These are phyloP conservation scores for Colletotrichum sublineola DNA, from an alignment of 2,329 filamentous ascomycete species.

Conservation along the genomic window DNA sequence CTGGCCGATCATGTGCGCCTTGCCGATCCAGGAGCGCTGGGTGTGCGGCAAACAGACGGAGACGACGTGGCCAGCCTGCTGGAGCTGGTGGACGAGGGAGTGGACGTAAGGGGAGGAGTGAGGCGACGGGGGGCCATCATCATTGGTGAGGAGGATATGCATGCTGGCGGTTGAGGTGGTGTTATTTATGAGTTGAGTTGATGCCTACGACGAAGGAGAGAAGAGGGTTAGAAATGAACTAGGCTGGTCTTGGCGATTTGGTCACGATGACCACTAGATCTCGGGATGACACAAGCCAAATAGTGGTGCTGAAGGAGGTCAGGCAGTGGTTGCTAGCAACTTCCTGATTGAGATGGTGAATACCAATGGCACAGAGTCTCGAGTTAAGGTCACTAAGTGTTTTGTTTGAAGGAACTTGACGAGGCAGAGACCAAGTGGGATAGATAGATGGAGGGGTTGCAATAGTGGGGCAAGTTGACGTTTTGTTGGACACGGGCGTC, in stretches of 20 bases:
- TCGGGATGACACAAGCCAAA: constrained; percentile 7
- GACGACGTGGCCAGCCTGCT: constrained; percentile 84
- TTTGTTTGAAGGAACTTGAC: constrained; percentile 19
- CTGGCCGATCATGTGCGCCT: constrained; percentile 95
- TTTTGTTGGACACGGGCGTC: constrained; percentile 30
- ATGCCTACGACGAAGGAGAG: background rate
- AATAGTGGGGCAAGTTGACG: constrained; percentile 40
- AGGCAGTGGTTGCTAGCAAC: background rate
- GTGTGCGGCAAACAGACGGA: constrained; percentile 92
- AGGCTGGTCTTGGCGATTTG: constrained; percentile 10
- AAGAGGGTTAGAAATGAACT: background rate
- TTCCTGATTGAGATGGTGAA: background rate
- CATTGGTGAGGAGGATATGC: constrained; percentile 79
- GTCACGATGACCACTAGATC: constrained; percentile 3
- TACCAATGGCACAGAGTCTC: constrained; percentile 11
- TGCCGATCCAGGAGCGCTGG: constrained; percentile 98
- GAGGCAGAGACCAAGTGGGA: constrained; percentile 26
- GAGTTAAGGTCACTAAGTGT: constrained; percentile 34
- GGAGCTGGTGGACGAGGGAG: constrained; percentile 77
- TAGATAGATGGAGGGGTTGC: constrained; percentile 24
- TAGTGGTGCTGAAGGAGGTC: background rate
- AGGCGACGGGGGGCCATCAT: constrained; percentile 84
- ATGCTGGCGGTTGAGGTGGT: constrained; percentile 54
- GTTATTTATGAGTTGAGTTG: constrained; percentile 1
- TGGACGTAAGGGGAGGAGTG: constrained; percentile 86